phyloP scores from a whole-genome alignment of 2,329 filamentous ascomycete genomes.

The Tolypocladium nubicola region DNA sequence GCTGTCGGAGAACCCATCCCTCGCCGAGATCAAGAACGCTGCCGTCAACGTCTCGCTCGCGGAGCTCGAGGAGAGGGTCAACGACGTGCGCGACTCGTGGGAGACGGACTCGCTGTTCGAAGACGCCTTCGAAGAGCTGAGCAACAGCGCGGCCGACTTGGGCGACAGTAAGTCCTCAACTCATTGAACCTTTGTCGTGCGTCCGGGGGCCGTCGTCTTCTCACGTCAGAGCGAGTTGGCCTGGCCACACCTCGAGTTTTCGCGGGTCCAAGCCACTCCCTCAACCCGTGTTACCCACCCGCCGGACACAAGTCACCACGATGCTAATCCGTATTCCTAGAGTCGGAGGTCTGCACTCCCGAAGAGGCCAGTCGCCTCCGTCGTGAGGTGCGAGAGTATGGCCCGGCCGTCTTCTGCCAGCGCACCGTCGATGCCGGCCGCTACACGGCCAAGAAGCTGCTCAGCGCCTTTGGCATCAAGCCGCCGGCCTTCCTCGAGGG shows the following conservation, averaged over 20 bases:
- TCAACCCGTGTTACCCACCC: not conserved
- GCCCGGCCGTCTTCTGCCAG: slow-evolving; percentile 67
- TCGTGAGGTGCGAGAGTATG: slow-evolving; percentile 61
- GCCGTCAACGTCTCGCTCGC: slow-evolving; percentile 24
- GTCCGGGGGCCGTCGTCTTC: not conserved
- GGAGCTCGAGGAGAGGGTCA: slow-evolving; percentile 41
- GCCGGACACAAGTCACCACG: not conserved
- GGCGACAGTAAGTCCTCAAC: slow-evolving; percentile 28
- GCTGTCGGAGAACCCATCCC: slow-evolving; percentile 20
- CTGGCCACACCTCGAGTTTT: not conserved
- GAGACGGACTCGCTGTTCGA: slow-evolving; percentile 55
- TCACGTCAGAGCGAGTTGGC: slow-evolving; percentile 5
- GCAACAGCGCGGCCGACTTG: slow-evolving; percentile 36
- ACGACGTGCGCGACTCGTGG: slow-evolving; percentile 45
- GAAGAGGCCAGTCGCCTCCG: slow-evolving; percentile 61
- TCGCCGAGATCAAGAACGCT: slow-evolving; percentile 24
- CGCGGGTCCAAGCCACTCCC: not conserved
- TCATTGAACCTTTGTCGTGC: too few species aligned
- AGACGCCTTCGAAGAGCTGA: slow-evolving; percentile 48
- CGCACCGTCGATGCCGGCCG: slow-evolving; percentile 57
- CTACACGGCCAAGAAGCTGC: slow-evolving; percentile 71
- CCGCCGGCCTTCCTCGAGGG: slow-evolving; percentile 66
- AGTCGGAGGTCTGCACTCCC: slow-evolving; percentile 48
- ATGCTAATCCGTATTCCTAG: slow-evolving; percentile 8
- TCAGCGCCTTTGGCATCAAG: slow-evolving; percentile 74